Evolutionary conservation across 805 yeast species (phyloP).

Genomic region (Candida morakotiae): DNA sequence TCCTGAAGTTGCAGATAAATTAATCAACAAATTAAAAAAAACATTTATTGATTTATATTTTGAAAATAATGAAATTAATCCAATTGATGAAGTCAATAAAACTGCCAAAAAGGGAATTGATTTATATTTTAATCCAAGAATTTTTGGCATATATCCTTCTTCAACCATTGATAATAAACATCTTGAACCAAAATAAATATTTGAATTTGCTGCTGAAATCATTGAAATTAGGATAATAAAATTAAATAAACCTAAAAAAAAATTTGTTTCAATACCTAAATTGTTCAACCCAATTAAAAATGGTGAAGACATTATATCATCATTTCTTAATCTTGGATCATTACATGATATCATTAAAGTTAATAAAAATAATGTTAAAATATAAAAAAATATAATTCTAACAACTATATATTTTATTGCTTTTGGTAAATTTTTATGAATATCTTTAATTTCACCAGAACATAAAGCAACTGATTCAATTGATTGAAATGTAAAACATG

Average conservation of each 20-base stretch:
- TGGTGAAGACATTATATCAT: constrained; percentile 17
- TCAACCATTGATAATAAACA: constrained; percentile 16
- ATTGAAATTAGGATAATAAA: constrained; percentile 18
- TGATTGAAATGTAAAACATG: constrained; percentile 73
- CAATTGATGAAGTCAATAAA: constrained; percentile 15
- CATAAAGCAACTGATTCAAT: constrained; percentile 67
- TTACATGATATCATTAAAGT: constrained; percentile 60
- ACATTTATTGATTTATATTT: constrained; percentile 14
- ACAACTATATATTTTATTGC: constrained; percentile 62
- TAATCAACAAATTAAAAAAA: constrained; percentile 15
- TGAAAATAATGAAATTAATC: constrained; percentile 17
- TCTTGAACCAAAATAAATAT: constrained; percentile 23
- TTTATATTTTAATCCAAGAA: constrained; percentile 5
- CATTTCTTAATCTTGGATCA: constrained; percentile 10
- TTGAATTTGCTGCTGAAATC: constrained; percentile 26
- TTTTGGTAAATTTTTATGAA: constrained; percentile 15
- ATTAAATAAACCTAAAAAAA: constrained; percentile 16
- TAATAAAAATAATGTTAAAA: constrained; percentile 55
- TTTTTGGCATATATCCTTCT: constrained; percentile 8
- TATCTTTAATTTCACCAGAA: constrained; percentile 56
- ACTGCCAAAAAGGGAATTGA: constrained; percentile 19
- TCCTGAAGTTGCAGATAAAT: constrained; percentile 23
- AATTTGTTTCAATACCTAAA: constrained; percentile 11
- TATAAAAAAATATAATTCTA: constrained; percentile 59
- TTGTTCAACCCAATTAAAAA: constrained; percentile 19